These are phyloP conservation scores for Rhizophora mangle DNA, from an alignment of 345 rosid species.

Conservation along the genomic window DNA sequence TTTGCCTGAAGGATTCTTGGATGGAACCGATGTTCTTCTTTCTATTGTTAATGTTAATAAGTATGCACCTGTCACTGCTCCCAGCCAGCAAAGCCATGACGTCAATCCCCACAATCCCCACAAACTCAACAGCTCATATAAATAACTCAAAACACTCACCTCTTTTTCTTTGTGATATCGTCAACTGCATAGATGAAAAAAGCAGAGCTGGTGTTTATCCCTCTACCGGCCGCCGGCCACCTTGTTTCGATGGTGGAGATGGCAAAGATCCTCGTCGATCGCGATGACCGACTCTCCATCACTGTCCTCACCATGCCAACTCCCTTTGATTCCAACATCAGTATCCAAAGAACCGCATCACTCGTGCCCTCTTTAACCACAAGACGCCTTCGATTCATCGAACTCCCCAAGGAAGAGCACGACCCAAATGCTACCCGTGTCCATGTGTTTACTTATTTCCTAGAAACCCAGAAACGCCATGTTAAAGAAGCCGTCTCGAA, in stretches of 20 bases:
- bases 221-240: neutral
- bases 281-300: neutral
- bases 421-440: neutral
- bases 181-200: neutral
- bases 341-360: neutral
- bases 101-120: too few relatives aligned
- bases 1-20: too few relatives aligned
- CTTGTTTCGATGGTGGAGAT: neutral
- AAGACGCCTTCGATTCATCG: neutral
- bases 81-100: too few relatives aligned
- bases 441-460: rapidly evolving
- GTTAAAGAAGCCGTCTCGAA: conserved; percentile 20
- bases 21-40: too few relatives aligned
- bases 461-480: neutral
- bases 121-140: too few relatives aligned
- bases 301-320: neutral
- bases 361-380: neutral
- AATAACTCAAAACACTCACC: too few relatives aligned
- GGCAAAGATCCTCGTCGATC: neutral
- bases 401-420: neutral
- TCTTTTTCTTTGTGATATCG: too few relatives aligned
- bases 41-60: too few relatives aligned
- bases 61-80: too few relatives aligned
- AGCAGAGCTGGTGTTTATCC: neutral
- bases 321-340: neutral